phyloP scores from a whole-genome alignment of 177 flowering plant genomes.

The Vitis hybrid region DNA sequence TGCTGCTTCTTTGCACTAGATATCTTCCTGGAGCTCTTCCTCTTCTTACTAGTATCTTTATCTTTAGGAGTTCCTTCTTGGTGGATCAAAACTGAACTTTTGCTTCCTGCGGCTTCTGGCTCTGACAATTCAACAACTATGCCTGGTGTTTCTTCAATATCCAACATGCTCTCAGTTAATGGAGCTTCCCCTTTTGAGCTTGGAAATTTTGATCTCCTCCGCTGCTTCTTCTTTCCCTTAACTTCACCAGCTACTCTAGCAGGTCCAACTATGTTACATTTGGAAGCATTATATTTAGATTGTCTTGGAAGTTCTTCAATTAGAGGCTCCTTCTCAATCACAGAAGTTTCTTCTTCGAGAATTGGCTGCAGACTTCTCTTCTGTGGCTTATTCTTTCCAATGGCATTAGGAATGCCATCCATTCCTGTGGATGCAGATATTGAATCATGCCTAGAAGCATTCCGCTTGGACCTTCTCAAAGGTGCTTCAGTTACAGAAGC shows the following conservation, averaged over 20 bases:
- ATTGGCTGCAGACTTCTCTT: background rate
- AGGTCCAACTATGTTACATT: background rate
- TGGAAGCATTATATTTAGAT: slow-evolving; percentile 8
- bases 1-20: background rate
- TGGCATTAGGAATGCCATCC: slow-evolving; percentile 1
- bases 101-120: slow-evolving; percentile 3
- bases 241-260: background rate
- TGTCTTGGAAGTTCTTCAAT: slow-evolving; percentile 5
- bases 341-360: slow-evolving; percentile 1
- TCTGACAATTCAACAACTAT: slow-evolving; percentile 1
- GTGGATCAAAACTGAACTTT: background rate
- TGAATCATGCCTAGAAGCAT: slow-evolving; percentile 10
- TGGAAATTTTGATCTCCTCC: background rate
- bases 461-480: slow-evolving; percentile 19
- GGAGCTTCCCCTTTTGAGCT: background rate
- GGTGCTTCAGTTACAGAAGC: background rate
- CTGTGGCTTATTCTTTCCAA: background rate
- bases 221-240: slow-evolving; percentile 8
- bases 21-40: background rate
- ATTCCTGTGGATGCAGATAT: background rate
- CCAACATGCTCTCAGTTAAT: background rate
- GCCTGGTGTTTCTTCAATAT: background rate
- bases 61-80: background rate
- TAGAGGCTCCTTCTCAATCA: background rate
- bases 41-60: background rate